Evolutionary conservation across 306 rosid species (phyloP).

Genomic region (Trifolium fragiferum): DNA sequence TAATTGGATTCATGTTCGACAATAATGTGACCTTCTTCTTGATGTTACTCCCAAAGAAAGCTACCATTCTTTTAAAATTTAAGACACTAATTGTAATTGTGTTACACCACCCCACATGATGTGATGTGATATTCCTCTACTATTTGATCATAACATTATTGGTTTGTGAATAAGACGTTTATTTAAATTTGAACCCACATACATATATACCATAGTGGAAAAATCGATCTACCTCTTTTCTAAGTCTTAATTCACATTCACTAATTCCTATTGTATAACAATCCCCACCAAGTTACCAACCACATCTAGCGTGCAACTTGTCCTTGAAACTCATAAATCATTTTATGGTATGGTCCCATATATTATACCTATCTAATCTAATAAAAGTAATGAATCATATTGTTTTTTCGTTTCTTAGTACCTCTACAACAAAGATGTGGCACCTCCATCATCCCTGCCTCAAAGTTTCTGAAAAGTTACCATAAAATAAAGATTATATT

Average conservation of each 20-base stretch:
- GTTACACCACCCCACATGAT: conserved; percentile 59
- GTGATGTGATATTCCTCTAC: conserved; percentile 55
- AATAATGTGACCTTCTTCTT: conserved; percentile 25
- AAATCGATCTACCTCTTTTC: conserved; percentile 31
- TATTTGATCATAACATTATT: conserved; percentile 29
- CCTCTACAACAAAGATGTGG: conserved; percentile 42
- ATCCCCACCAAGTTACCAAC: conserved; percentile 61
- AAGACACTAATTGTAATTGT: conserved; percentile 46
- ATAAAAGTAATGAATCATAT: conserved; percentile 51
- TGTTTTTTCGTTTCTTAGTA: conserved; percentile 76
- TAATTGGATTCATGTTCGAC: not conserved
- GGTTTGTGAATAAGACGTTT: conserved; percentile 33
- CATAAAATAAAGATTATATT: conserved; percentile 2
- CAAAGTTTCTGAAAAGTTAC: conserved; percentile 52
- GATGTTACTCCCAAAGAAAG: conserved; percentile 53
- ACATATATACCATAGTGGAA: not conserved
- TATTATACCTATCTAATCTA: conserved; percentile 34
- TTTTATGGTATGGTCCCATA: conserved; percentile 44
- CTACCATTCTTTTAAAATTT: conserved; percentile 59
- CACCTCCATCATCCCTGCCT: conserved; percentile 41
- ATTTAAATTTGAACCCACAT: not conserved
- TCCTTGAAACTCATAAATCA: conserved; percentile 38
- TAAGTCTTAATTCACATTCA: conserved; percentile 39
- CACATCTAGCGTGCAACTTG: conserved; percentile 40
- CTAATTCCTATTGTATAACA: conserved; percentile 30